Base-by-base conservation (phyloP, 805 yeast species). In the Wickerhamiella cacticola region DNA sequence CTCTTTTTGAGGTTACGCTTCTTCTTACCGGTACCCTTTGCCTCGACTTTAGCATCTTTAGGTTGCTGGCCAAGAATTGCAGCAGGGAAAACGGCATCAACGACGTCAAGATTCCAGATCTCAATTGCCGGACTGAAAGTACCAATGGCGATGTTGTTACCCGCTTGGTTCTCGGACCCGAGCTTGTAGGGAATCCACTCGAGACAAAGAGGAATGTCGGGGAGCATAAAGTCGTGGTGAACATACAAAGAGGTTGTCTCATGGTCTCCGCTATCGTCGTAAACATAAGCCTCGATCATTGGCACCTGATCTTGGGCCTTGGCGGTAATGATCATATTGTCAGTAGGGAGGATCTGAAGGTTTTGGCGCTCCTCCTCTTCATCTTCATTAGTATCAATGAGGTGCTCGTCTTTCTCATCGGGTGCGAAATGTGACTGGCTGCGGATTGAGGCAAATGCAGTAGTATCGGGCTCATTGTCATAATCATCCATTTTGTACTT, bases 91-190 rank as follows among this genome's bases (percentile, higher is more conserved):
- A 95, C 89, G 59, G 86, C 86, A 56, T 92, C 97, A 29, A 89
- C 71, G 53, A 81, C 79, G 63, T 92, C 98, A 59, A 92, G 70
- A 65, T 92, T 87, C 97, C 97, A 92, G 52, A 92, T 75, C 67
- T 92, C 98, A 64, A 92, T 89, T 61, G 83, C 94, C 35, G 98
- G 98, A 57, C 89, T 97, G 63, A 92, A 89, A 1, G 97, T 84
- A 61, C 97, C 97, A 54, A 92, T 71, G 12, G 98, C 98, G 1
- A 94, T 97, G 65, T 85, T 87, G 65, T 87, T 92, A 9, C 94
- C 96, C 25, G 78, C 67, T 26, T 65, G 64, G 29, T 69, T 68
- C 12, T 65, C 56, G 16, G 45, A 25, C 12, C 68, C 67, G 26
- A 94, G 89, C 52, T 70, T 73, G 63, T 74, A 82, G 63, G 85